A percentile compares a stretch with the other conserved stretches of the same genome.
phyloP scores from a whole-genome alignment of 1,139 yeast species.

The Ogataea hybrid region DNA sequence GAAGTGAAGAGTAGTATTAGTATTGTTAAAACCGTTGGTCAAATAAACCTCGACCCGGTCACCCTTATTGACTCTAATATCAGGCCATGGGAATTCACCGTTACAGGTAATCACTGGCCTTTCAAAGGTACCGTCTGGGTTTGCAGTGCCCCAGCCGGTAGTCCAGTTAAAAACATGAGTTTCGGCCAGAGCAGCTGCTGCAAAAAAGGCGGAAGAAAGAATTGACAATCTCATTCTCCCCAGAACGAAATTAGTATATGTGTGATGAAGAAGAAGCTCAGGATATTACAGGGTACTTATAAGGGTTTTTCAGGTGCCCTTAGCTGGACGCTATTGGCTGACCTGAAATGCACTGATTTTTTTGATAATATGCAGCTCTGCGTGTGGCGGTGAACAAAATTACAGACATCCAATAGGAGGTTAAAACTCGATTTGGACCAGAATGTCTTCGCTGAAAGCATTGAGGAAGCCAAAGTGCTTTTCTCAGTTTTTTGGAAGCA shows the following conservation, averaged over 20 bases:
- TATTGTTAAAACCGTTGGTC: conserved; percentile 63
- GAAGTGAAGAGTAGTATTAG: conserved; percentile 80
- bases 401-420: background rate
- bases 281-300: background rate
- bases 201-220: conserved; percentile 18
- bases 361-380: conserved; percentile 8
- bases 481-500: background rate
- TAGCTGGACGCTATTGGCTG: background rate
- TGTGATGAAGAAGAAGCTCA: conserved; percentile 8
- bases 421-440: background rate
- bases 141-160: conserved; percentile 65
- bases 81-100: conserved; percentile 84
- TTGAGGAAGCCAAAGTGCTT: background rate
- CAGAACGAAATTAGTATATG: conserved; percentile 12
- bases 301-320: background rate
- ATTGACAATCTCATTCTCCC: conserved; percentile 19
- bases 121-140: conserved; percentile 72
- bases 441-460: background rate
- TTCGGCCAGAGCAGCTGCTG: conserved; percentile 39
- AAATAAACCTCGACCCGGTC: conserved; percentile 72
- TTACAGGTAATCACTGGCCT: conserved; percentile 78
- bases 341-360: conserved; percentile 8
- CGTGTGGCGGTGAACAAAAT: conserved; percentile 7
- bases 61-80: conserved; percentile 64
- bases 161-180: conserved; percentile 72